phyloP scores from a whole-genome alignment of 768 basidiomycete genomes.

The Sutorius australiensis region DNA sequence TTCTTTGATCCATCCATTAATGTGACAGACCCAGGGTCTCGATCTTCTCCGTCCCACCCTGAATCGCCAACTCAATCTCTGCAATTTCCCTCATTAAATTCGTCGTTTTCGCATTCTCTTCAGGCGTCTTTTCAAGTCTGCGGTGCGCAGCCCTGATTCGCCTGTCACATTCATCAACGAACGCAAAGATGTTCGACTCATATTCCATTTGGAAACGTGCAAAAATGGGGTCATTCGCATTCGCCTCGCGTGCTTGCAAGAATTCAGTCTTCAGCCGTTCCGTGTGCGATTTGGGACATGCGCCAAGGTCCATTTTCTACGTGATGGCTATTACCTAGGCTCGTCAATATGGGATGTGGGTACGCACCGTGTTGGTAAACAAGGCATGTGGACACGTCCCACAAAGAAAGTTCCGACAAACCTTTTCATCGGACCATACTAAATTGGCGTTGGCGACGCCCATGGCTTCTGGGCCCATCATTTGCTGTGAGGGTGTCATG shows the following conservation, averaged over 20 bases:
- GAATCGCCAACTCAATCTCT: constrained; percentile 97
- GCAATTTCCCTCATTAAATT: constrained; percentile 99
- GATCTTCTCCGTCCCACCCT: constrained; percentile 98
- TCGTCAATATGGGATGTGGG: neutral
- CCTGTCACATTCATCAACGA: constrained; percentile 98
- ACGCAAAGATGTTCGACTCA: constrained; percentile 89
- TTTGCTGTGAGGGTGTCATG: constrained; percentile 62
- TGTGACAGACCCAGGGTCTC: constrained; percentile 72
- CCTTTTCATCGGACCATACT: constrained; percentile 94
- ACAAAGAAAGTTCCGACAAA: constrained; percentile 96
- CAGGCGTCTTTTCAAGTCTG: constrained; percentile 97
- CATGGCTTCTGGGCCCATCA: constrained; percentile 99
- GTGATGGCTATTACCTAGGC: neutral
- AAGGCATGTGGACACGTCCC: constrained; percentile 98
- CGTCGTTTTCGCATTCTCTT: constrained; percentile 99
- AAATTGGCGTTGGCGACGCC: constrained; percentile 91
- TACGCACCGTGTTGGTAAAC: constrained; percentile 93
- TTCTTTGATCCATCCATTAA: constrained; percentile 6
- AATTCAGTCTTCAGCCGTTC: constrained; percentile 92
- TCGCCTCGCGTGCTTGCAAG: constrained; percentile 69
- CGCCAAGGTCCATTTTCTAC: constrained; percentile 98
- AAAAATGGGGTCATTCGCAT: constrained; percentile 78
- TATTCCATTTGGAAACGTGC: constrained; percentile 91
- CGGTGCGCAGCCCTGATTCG: constrained; percentile 92
- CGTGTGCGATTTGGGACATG: constrained; percentile 95